A percentile compares a stretch with the other conserved stretches of the same genome.
phyloP scores from a whole-genome alignment of 257 asterid species.

The Vinca minor region DNA sequence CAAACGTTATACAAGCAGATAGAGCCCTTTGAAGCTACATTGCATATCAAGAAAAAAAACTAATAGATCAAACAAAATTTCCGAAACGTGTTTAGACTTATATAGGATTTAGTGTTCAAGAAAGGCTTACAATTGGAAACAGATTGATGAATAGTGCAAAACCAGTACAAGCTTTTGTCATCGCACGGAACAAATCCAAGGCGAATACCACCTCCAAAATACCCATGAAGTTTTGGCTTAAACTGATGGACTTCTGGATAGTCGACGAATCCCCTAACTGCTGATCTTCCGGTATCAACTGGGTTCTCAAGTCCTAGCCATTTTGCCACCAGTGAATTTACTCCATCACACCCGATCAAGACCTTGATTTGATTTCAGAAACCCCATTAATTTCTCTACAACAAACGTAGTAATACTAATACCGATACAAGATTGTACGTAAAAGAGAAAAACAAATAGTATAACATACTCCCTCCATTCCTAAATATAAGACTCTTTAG shows the following conservation, averaged over 20 bases:
- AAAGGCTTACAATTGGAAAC: conserved; percentile 39
- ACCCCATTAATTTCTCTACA: too few species aligned
- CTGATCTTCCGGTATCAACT: conserved; percentile 41
- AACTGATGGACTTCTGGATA: conserved; percentile 55
- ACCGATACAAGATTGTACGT: too few species aligned
- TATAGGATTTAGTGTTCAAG: background rate
- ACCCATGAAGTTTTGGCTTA: conserved; percentile 35
- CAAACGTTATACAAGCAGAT: background rate
- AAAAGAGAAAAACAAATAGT: background rate
- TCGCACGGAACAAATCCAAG: conserved; percentile 55
- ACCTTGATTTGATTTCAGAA: conserved; percentile 33
- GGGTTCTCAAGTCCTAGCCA: conserved; percentile 62
- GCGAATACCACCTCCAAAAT: conserved; percentile 61
- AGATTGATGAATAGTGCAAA: conserved; percentile 49
- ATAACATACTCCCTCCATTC: too few species aligned
- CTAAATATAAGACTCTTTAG: too few species aligned
- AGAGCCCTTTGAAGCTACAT: background rate
- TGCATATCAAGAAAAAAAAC: background rate
- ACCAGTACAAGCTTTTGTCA: conserved; percentile 59
- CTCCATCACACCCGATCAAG: conserved; percentile 83
- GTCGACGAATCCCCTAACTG: conserved; percentile 59
- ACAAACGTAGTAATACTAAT: too few species aligned
- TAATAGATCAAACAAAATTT: too few species aligned
- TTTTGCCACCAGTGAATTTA: conserved; percentile 60
- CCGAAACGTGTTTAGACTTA: too few species aligned